Conservation (phyloP, 768 basidiomycete genomes). For the Pholiota microspora region DNA sequence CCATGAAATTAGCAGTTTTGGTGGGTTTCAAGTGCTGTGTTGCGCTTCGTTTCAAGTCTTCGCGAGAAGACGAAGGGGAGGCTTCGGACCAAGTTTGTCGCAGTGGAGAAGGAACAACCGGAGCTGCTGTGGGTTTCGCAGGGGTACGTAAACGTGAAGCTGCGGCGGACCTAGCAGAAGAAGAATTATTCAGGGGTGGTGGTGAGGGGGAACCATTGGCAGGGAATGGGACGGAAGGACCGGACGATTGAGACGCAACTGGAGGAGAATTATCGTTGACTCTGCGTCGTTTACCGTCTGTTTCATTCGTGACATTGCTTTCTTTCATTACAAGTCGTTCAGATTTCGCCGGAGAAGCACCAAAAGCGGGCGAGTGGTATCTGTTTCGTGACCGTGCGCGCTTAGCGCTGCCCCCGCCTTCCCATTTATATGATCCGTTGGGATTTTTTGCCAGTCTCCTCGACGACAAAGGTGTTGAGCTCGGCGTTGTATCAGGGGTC, state of each 20-base stretch:
- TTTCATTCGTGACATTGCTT: slow-evolving; percentile 27
- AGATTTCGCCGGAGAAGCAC: slow-evolving; percentile 46
- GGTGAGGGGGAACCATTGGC: slow-evolving; percentile 26
- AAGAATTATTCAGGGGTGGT: slow-evolving; percentile 22
- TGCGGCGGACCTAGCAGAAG: slow-evolving; percentile 17
- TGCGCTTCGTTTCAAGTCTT: slow-evolving; percentile 24
- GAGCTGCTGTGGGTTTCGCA: slow-evolving; percentile 57
- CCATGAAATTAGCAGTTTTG: slow-evolving; percentile 66
- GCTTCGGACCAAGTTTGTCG: slow-evolving; percentile 67
- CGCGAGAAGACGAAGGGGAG: slow-evolving; percentile 34
- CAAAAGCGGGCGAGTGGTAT: slow-evolving; percentile 73
- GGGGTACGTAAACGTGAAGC: slow-evolving; percentile 40
- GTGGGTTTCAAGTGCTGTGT: slow-evolving; percentile 47
- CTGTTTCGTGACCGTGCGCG: slow-evolving; percentile 52
- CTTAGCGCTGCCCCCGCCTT: slow-evolving; percentile 74
- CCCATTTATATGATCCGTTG: slow-evolving; percentile 71
- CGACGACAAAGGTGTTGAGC: slow-evolving; percentile 25
- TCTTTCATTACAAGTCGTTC: slow-evolving; percentile 37
- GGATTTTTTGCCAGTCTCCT: slow-evolving; percentile 67
- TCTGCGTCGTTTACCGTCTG: slow-evolving; percentile 62
- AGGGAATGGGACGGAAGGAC: slow-evolving; percentile 34
- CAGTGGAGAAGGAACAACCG: slow-evolving; percentile 70
- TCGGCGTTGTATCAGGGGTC: slow-evolving; percentile 27
- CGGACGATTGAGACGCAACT: slow-evolving; percentile 24
- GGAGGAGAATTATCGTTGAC: slow-evolving; percentile 46